Evolutionary conservation across 352 stramenopile genomes (phyloP).

Genomic region (Aphanomyces stellatus): DNA sequence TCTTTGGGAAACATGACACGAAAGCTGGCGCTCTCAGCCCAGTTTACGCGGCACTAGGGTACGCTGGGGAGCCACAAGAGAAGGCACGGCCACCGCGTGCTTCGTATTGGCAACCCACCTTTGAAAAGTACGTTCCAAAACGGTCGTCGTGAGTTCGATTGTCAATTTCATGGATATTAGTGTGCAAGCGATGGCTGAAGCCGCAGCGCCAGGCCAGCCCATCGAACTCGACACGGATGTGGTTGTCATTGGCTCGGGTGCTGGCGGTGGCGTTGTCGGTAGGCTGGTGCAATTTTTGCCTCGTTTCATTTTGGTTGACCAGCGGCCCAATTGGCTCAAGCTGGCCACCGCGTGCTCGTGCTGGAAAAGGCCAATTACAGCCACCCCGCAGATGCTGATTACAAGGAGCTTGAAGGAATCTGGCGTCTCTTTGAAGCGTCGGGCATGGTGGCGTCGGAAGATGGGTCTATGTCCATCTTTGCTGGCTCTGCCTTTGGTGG

Average conservation of each 20-base stretch:
- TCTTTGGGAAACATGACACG: not conserved
- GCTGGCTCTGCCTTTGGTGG: conserved; percentile 22
- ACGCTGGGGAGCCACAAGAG: not conserved
- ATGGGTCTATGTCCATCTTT: conserved; percentile 23
- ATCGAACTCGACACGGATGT: conserved; percentile 6
- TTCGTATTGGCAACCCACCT: not conserved
- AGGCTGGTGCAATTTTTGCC: not conserved
- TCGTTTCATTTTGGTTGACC: not conserved
- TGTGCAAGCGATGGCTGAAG: not conserved
- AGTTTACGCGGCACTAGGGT: not conserved
- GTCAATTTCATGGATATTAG: too few species aligned
- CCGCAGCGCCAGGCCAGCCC: not conserved
- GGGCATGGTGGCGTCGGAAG: conserved; percentile 21
- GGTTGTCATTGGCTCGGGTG: not conserved
- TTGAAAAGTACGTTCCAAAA: conserved; percentile 4
- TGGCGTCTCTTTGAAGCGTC: conserved; percentile 19
- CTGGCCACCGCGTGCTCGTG: conserved; percentile 24
- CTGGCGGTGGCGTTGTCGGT: conserved; percentile 2
- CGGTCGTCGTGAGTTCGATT: too few species aligned
- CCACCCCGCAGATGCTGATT: not conserved
- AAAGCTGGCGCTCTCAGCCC: not conserved
- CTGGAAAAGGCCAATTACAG: conserved; percentile 22
- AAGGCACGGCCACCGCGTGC: not conserved
- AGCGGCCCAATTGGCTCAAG: conserved; percentile 12
- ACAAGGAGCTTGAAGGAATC: conserved; percentile 18